phyloP scores from a whole-genome alignment of 768 basidiomycete genomes.

The Collybia mongolica region DNA sequence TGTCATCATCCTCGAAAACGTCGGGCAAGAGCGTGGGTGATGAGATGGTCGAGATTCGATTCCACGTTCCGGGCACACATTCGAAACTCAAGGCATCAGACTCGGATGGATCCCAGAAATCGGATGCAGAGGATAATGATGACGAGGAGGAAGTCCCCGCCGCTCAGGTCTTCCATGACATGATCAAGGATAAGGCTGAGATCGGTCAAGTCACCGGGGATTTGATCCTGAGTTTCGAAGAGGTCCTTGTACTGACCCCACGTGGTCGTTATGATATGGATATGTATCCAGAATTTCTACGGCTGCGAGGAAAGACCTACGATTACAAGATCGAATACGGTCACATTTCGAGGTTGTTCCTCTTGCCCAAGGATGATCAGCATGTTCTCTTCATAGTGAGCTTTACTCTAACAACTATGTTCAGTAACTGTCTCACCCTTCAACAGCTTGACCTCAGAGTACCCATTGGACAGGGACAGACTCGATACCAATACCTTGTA shows the following conservation, averaged over 20 bases:
- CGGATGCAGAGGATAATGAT: conserved; percentile 65
- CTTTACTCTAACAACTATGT: conserved; percentile 7
- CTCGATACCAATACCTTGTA: conserved; percentile 95
- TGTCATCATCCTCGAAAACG: conserved; percentile 39
- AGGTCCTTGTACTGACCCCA: conserved; percentile 92
- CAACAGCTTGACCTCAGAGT: conserved; percentile 82
- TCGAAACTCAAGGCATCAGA: conserved; percentile 53
- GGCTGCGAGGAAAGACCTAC: conserved; percentile 97
- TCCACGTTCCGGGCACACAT: conserved; percentile 87
- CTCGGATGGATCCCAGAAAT: conserved; percentile 72
- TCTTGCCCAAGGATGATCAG: conserved; percentile 94
- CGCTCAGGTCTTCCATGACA: conserved; percentile 95
- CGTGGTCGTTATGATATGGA: conserved; percentile 97
- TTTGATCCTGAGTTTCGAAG: conserved; percentile 91
- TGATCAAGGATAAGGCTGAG: conserved; percentile 94
- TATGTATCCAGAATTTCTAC: conserved; percentile 93
- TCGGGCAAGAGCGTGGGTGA: conserved; percentile 51
- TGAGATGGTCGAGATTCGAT: conserved; percentile 94
- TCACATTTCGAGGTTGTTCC: conserved; percentile 84
- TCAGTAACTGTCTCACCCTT: conserved; percentile 3
- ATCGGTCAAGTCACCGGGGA: conserved; percentile 91
- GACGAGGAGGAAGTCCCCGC: conserved; percentile 85
- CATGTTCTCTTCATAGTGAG: conserved; percentile 93
- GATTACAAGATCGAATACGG: conserved; percentile 96
- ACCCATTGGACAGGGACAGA: conserved; percentile 97